These are phyloP conservation scores for Globisporangium nodosum DNA, from an alignment of 352 stramenopile species.

Conservation along the genomic window DNA sequence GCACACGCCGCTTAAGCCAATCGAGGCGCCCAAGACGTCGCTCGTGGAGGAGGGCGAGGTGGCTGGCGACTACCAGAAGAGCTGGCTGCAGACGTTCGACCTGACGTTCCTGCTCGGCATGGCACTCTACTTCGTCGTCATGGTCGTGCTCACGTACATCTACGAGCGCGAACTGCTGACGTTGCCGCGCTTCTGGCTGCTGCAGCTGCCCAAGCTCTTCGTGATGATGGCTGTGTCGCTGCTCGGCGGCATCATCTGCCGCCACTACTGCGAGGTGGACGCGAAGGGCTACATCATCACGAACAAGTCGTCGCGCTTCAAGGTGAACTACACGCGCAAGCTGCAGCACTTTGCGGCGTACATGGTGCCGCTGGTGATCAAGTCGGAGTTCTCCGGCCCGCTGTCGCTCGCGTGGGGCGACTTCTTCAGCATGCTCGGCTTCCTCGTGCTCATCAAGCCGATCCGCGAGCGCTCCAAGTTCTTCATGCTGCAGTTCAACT, in stretches of 20 bases:
- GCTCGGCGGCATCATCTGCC: slow-evolving; percentile 68
- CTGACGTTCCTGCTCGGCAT: slow-evolving; percentile 57
- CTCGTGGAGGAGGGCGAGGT: slow-evolving; percentile 51
- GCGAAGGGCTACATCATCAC: slow-evolving; percentile 84
- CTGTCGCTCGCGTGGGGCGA: slow-evolving; percentile 77
- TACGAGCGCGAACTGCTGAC: slow-evolving; percentile 42
- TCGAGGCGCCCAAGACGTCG: slow-evolving; percentile 37
- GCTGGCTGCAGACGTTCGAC: slow-evolving; percentile 50
- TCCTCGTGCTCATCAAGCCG: slow-evolving; percentile 82
- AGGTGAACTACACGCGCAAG: slow-evolving; percentile 88
- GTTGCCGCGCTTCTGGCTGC: slow-evolving; percentile 32
- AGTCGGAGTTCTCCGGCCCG: slow-evolving; percentile 49
- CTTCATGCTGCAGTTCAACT: slow-evolving; percentile 90
- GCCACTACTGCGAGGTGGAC: slow-evolving; percentile 75
- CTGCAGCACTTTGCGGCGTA: slow-evolving; percentile 81
- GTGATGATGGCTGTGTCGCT: slow-evolving; percentile 57
- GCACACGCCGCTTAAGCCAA: slow-evolving; percentile 26
- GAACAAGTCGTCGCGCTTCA: slow-evolving; percentile 78
- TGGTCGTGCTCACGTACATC: slow-evolving; percentile 42
- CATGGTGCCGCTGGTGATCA: slow-evolving; percentile 75
- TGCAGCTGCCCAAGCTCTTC: slow-evolving; percentile 47
- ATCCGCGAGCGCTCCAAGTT: slow-evolving; percentile 73
- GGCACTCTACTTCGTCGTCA: slow-evolving; percentile 29
- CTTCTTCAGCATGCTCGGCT: slow-evolving; percentile 76
- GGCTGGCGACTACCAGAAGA: slow-evolving; percentile 49